Base-by-base conservation (phyloP, 257 asterid species). In the Solanum commersonii region DNA sequence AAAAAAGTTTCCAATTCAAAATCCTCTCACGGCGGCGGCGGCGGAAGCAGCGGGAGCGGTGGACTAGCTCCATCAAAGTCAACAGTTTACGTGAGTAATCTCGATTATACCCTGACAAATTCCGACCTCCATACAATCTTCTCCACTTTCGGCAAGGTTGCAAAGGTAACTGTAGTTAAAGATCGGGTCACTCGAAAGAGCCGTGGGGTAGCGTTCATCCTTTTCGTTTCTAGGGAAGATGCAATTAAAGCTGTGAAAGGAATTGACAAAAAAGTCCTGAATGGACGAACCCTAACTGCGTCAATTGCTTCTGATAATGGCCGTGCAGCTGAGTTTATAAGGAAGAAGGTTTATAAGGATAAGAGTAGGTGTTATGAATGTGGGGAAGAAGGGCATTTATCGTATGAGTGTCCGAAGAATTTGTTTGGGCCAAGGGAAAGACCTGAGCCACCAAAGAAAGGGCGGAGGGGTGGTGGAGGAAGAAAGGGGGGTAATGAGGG, bases 281-380 rank as follows among this genome's bases (percentile, higher is more conserved):
- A 96, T 60, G 98, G 98, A 15, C 87, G 99, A 90, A 95, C 99
- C 70, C 92, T 97, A 65, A 63, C 91, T 11, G 98, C 99, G n/a
- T 95, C 99, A 20, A 96, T 97, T 34, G 99, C 99, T 1, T 71
- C 98, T 1, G 99, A 97, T 88, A 97, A 97, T 73, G 99, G 99
- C 8, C 96, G 99, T 5, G 99, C 98, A 0, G 68, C 97, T 29
- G 99, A 97, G 94, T 97, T 97, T 83, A 97, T 97, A 20, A 92
- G 92, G 94, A 93, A 89, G 88, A 97, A 89, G 90, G 98, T 92
- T 86, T 97, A 97, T 86, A 95, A 92, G 96, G 99, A 97, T 83
- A 97, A 96, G 94, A 96, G 99, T 60, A 90, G 94, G 94, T 97
- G 99, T 79, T 96, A 96, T 40, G 99, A 97, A 92, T 97, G 99